phyloP scores from a whole-genome alignment of 1,139 yeast species.

The Sugiyamaella novakii region DNA sequence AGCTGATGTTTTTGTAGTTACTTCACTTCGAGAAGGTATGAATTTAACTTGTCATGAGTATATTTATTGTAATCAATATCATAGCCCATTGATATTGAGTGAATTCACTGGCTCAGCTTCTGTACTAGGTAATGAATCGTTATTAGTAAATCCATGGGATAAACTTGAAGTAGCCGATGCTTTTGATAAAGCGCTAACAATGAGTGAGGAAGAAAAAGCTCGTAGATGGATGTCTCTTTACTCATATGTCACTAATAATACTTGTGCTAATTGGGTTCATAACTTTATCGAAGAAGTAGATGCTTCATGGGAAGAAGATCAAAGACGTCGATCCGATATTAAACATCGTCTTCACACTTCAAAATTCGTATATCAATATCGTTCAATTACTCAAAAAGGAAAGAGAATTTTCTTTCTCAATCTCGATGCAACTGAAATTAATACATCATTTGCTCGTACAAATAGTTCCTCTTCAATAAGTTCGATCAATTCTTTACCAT shows the following conservation, averaged over 20 bases:
- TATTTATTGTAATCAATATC: slow-evolving; percentile 72
- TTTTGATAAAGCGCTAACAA: slow-evolving; percentile 62
- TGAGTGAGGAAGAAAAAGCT: slow-evolving; percentile 60
- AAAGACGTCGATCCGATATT: slow-evolving; percentile 43
- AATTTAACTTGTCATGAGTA: slow-evolving; percentile 95
- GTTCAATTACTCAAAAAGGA: slow-evolving; percentile 25
- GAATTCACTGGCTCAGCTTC: slow-evolving; percentile 96
- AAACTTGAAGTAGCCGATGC: slow-evolving; percentile 62
- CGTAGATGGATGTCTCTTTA: slow-evolving; percentile 65
- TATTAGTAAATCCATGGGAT: slow-evolving; percentile 92
- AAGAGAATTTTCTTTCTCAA: slow-evolving; percentile 42
- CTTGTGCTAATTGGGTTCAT: slow-evolving; percentile 74
- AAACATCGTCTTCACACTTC: slow-evolving; percentile 37
- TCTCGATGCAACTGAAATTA: slow-evolving; percentile 29
- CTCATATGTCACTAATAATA: slow-evolving; percentile 61
- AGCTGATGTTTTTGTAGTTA: slow-evolving; percentile 84
- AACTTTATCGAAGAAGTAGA: slow-evolving; percentile 59
- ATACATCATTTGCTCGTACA: slow-evolving; percentile 10
- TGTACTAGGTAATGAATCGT: slow-evolving; percentile 63
- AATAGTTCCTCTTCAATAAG: slow-evolving; percentile 10
- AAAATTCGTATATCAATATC: slow-evolving; percentile 32
- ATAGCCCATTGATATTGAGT: slow-evolving; percentile 81
- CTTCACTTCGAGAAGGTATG: slow-evolving; percentile 95
- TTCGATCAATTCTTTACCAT: slow-evolving; percentile 5
- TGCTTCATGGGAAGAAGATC: slow-evolving; percentile 64